Evolutionary conservation across 2,329 filamentous ascomycete genomes (phyloP).

Genomic region (Lecanoromycetidae sp.): DNA sequence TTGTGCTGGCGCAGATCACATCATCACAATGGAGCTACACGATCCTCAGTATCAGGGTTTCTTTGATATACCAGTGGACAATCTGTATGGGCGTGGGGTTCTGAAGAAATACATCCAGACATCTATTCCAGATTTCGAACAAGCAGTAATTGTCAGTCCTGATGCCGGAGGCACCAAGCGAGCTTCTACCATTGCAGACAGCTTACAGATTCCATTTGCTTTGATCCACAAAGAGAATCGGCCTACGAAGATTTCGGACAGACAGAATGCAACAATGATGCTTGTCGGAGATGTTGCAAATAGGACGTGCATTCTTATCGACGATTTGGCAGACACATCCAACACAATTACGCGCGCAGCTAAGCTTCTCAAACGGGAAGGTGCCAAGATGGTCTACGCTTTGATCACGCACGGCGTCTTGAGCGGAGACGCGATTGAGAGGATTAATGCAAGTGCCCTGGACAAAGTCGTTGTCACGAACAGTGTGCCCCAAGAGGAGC

Average conservation of each 20-base stretch:
- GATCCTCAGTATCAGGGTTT: constrained; percentile 97
- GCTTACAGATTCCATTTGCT: constrained; percentile 86
- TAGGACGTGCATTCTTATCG: constrained; percentile 76
- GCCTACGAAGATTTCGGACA: constrained; percentile 74
- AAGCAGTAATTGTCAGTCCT: constrained; percentile 86
- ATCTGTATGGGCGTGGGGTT: constrained; percentile 60
- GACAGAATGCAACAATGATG: constrained; percentile 79
- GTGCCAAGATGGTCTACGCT: constrained; percentile 78
- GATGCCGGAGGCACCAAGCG: constrained; percentile 95
- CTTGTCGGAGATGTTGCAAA: constrained; percentile 75
- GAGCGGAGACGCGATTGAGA: constrained; percentile 85
- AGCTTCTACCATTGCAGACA: constrained; percentile 88
- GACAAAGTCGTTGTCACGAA: constrained; percentile 95
- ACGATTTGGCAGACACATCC: constrained; percentile 88
- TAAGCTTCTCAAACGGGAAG: constrained; percentile 90
- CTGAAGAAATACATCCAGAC: constrained; percentile 59
- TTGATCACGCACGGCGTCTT: constrained; percentile 90
- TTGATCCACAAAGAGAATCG: constrained; percentile 97
- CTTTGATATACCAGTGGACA: constrained; percentile 90
- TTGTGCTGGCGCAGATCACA: constrained; percentile 89
- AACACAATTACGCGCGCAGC: constrained; percentile 96
- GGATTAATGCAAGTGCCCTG: constrained; percentile 83
- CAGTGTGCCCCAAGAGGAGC: constrained; percentile 78
- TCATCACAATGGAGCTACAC: constrained; percentile 95
- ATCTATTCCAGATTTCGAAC: constrained; percentile 65